Base-by-base conservation (phyloP, 2,329 filamentous ascomycete species). In the Colletotrichum zoysiae region DNA sequence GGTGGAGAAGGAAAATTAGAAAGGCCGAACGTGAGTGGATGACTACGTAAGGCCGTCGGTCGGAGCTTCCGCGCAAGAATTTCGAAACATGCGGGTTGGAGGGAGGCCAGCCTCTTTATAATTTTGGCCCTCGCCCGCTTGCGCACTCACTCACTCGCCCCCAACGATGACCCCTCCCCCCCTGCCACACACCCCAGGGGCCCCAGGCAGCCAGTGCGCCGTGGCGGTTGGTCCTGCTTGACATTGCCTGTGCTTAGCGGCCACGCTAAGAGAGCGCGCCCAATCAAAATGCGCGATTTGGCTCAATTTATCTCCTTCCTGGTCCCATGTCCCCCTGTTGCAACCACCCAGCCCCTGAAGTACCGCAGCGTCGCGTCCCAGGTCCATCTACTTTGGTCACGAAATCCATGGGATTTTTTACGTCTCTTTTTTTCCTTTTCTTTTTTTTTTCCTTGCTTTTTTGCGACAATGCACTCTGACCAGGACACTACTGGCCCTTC, bases 101-200 rank as follows among this genome's bases (percentile, higher is more conserved):
- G 87, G 86, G 86, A 85, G 82, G 82, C 80, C 80, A 80, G 78
- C 79, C 82, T 87, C 83, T 83, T 88, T 88, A 88, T 88, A 88
- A 84, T 87, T 87, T 86, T 87, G 78, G 74, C 75, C 76, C 73
- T 75, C 76, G 78, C 78, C 77, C 76, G 76, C 77, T 79, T 76
- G 78, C 78, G 80, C 81, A 81, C 77, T 78, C 76, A 81, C 77
- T 78, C 76, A 77, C n/a, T n/a, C n/a, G n/a, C n/a, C 82, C 81
- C 83, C 77, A 84, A 83, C 82, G 82, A 83, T 82, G 78, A 80
- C 65, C 20, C 5, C 44, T 20, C 20, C 50, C 58, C 81, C 81
- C 69, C 65, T 71, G 65, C 58, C 59, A 68, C 46, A 64, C 65
- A n/a, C 46, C 38, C 53, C 65, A 68, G 65, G 68, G 69, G 63